Evolutionary conservation across 2,329 filamentous ascomycete species (phyloP).

Genomic region (Cercospora canescens): DNA sequence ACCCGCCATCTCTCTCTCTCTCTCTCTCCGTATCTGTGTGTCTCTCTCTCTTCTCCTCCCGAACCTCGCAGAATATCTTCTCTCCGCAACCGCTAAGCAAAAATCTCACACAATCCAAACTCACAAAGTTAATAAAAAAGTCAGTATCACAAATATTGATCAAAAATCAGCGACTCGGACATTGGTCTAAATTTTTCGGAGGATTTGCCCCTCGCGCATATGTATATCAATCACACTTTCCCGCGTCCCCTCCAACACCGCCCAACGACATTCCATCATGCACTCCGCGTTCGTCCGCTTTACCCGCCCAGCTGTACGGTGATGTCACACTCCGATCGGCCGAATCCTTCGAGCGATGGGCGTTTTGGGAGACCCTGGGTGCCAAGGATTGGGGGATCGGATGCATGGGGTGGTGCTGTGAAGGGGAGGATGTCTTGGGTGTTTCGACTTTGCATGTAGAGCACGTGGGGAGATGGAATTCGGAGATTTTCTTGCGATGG

Average conservation of each 20-base stretch:
- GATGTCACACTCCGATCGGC: conserved; percentile 6
- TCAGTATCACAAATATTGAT: too few species aligned
- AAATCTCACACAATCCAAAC: too few species aligned
- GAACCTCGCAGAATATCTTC: too few species aligned
- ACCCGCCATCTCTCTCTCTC: conserved; percentile 16
- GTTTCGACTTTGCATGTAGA: too few species aligned
- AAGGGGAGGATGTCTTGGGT: not conserved
- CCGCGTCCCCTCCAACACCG: not conserved
- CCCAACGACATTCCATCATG: conserved; percentile 1
- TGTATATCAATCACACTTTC: too few species aligned
- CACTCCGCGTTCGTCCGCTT: conserved; percentile 16
- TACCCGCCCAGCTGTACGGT: conserved; percentile 5
- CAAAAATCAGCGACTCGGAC: too few species aligned
- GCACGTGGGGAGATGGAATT: not conserved
- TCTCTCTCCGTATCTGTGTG: not conserved
- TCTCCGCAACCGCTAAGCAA: too few species aligned
- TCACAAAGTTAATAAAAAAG: too few species aligned
- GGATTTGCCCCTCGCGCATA: too few species aligned
- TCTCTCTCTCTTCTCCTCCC: not conserved
- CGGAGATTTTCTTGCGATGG: not conserved
- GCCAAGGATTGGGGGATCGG: not conserved
- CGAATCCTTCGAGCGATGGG: not conserved
- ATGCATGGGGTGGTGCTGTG: not conserved
- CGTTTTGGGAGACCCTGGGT: not conserved
- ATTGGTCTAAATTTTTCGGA: too few species aligned